Evolutionary conservation across 768 basidiomycete genomes (phyloP), one percentile per base, ranked within the genome.

Genomic region (Psilocybe sp.): DNA sequence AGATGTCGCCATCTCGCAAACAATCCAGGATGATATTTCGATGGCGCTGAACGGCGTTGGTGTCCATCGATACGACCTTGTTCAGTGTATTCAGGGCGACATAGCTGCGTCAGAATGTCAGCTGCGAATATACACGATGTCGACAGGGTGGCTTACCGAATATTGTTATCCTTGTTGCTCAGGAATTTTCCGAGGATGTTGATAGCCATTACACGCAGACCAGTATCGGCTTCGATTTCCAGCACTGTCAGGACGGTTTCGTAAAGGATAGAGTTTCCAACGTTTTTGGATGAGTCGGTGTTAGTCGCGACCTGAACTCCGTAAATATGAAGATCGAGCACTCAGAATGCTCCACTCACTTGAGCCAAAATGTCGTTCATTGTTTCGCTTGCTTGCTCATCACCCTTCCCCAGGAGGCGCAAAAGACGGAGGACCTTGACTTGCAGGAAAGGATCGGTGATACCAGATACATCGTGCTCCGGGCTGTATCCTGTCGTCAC

Each of bases 301-400:
- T 98, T 99, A 1, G 97, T 98, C n/a, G 97, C 97, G 32, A 99
- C 95, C 89, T 94, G 61, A 15, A 40, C 50, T 40, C 55, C n/a
- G 40, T 20, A 16, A 5, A 38, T 48, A 41, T 42, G 15, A 16
- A 31, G n/a, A 12, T 32, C 10, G 7, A 36, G 12, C 28, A 37
- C 16, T 28, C 28, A 11, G 9, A 15, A 28, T 12, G 10, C 42
- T 15, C 10, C n/a, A 40, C 72, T 49, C 58, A 88, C 91, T 78
- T 97, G 96, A 7, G 96, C 96, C 44, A 98, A 70, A 53, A 99
- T 96, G 68, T 99, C 97, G 64, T 98, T 98, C 96, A 99, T 98
- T 8, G 84, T 80, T 62, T 98, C 96, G 60, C 92, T 95, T 5
- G 95, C 92, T 61, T 85, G 82, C 44, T 74, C 79, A 60, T 97